Conservation (phyloP, 257 asterid species). For the Scutellaria galericulata region DNA sequence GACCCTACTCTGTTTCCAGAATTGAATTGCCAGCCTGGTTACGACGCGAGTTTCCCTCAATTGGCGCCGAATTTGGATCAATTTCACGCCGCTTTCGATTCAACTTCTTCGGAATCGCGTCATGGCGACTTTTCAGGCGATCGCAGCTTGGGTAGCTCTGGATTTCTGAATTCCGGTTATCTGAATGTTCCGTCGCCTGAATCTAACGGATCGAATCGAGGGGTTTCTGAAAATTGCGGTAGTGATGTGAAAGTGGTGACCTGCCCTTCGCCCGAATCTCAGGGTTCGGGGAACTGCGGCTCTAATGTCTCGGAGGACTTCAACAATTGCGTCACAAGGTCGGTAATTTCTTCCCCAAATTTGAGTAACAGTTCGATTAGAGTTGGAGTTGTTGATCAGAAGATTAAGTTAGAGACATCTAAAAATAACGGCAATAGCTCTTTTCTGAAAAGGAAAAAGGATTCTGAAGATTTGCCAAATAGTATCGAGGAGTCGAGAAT, state of each 20-base stretch:
- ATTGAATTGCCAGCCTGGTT: constrained; percentile 35
- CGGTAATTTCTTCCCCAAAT: constrained; percentile 56
- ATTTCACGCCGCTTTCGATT: constrained; percentile 35
- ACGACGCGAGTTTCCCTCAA: constrained; percentile 25
- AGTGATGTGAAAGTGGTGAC: constrained; percentile 45
- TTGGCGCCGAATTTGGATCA: constrained; percentile 35
- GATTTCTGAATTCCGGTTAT: constrained; percentile 45
- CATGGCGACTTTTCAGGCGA: constrained; percentile 35
- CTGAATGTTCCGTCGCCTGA: constrained; percentile 63
- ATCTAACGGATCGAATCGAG: constrained; percentile 62
- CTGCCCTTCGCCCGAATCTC: constrained; percentile 68
- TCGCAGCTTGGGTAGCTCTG: constrained; percentile 46
- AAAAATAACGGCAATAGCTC: constrained; percentile 34
- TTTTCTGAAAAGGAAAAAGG: constrained; percentile 70
- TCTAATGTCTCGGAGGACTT: constrained; percentile 60
- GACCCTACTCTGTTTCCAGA: constrained; percentile 26
- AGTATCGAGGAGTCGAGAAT: constrained; percentile 38
- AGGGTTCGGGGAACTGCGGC: constrained; percentile 57
- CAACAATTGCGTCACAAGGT: constrained; percentile 31
- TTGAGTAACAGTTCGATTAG: constrained; percentile 39
- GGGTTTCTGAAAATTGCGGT: constrained; percentile 35
- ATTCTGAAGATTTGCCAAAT: constrained; percentile 45
- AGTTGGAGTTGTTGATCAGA: constrained; percentile 44
- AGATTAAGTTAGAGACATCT: constrained; percentile 43
- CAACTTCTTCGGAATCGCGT: constrained; percentile 43